These are phyloP conservation scores for Keithomyces neogunnii DNA, from an alignment of 2,329 filamentous ascomycete genomes.

Conservation along the genomic window DNA sequence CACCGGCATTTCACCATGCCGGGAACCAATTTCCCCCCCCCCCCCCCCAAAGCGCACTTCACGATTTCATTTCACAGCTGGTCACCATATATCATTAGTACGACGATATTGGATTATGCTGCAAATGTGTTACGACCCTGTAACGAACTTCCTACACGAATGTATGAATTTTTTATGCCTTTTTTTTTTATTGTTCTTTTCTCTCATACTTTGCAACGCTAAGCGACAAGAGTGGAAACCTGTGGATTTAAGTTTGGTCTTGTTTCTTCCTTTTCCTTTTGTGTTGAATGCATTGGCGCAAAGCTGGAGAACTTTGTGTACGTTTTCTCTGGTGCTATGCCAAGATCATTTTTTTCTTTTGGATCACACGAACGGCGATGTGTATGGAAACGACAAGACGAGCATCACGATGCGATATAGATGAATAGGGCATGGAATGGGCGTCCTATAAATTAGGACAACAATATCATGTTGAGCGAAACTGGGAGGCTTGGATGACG, in stretches of 20 bases:
- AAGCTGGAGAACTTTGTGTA: slow-evolving; percentile 17
- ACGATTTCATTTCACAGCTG: slow-evolving; percentile 20
- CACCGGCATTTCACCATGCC: neutral
- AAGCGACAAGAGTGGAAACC: neutral
- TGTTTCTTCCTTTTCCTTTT: neutral
- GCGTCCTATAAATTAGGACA: slow-evolving; percentile 8
- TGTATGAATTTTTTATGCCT: slow-evolving; percentile 26
- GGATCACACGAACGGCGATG: neutral
- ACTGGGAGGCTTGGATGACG: slow-evolving; percentile 9
- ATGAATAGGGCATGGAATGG: slow-evolving; percentile 12
- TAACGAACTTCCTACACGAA: slow-evolving; percentile 14
- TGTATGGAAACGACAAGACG: slow-evolving; percentile 7
- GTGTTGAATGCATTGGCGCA: neutral
- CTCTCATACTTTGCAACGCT: slow-evolving; percentile 4
- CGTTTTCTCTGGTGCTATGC: slow-evolving; percentile 12
- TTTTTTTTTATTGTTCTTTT: slow-evolving; percentile 5
- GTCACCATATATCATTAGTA: slow-evolving; percentile 23
- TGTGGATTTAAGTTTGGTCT: neutral
- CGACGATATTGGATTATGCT: slow-evolving; percentile 21
- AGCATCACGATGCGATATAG: slow-evolving; percentile 11
- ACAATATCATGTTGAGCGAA: slow-evolving; percentile 9
- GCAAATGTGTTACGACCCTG: slow-evolving; percentile 26
- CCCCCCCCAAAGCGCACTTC: slow-evolving; percentile 13
- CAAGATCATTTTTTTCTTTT: neutral
- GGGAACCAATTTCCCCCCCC: slow-evolving; percentile 5